phyloP scores from a whole-genome alignment of 2,329 filamentous ascomycete species.

The Coleophoma cylindrospora region DNA sequence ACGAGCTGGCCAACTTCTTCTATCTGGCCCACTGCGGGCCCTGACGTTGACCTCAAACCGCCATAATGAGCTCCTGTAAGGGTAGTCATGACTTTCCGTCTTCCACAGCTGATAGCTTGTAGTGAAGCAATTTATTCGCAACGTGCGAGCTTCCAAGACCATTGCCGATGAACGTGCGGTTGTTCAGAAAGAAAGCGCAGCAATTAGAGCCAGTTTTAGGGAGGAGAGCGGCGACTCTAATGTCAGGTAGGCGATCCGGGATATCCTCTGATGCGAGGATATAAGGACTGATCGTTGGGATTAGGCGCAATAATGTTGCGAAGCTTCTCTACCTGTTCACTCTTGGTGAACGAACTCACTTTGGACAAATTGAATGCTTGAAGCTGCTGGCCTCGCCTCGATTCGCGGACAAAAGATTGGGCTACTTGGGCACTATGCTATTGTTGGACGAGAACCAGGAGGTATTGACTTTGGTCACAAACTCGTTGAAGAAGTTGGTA shows the following conservation, averaged over 20 bases:
- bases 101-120: constrained; percentile 13
- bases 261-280: too few species aligned
- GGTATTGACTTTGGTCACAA: constrained; percentile 93
- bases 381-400: constrained; percentile 95
- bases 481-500: constrained; percentile 90
- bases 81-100: constrained; percentile 7
- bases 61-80: constrained; percentile 30
- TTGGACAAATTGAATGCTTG: constrained; percentile 98
- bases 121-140: constrained; percentile 99
- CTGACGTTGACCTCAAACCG: constrained; percentile 7
- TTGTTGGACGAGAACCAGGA: constrained; percentile 98
- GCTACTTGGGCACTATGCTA: constrained; percentile 93
- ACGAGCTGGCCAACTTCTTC: constrained; percentile 11
- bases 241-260: constrained; percentile 68
- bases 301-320: constrained; percentile 95
- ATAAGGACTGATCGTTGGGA: too few species aligned
- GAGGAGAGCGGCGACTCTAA: constrained; percentile 93
- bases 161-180: constrained; percentile 98
- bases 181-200: constrained; percentile 97
- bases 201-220: constrained; percentile 94
- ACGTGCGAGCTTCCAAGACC: constrained; percentile 96
- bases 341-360: constrained; percentile 93
- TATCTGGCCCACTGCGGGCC: constrained; percentile 26
- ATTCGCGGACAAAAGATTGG: constrained; percentile 95
- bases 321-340: constrained; percentile 98